A percentile compares a stretch with the other conserved stretches of the same genome.
Conservation (phyloP, 495 filamentous ascomycete genomes). For the Sphaerosporella brunnea region DNA sequence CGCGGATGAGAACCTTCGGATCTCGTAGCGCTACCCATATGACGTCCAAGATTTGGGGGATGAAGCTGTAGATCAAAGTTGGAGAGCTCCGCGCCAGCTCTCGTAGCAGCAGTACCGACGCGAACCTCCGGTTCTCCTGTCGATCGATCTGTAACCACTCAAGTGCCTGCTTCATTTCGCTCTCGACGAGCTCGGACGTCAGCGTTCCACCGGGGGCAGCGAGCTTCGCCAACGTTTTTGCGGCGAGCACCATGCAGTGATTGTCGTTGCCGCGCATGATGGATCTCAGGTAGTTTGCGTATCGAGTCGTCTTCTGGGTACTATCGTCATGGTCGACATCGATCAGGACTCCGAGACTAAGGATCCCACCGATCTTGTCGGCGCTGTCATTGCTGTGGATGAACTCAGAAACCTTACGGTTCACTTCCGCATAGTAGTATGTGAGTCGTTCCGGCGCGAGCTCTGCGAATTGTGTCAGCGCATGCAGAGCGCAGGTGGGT, state of each 20-base stretch:
- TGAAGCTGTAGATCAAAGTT: constrained; percentile 81
- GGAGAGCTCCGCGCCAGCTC: constrained; percentile 82
- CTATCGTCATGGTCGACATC: constrained; percentile 91
- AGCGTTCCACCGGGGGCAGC: constrained; percentile 84
- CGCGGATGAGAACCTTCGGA: constrained; percentile 71
- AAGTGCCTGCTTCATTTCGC: constrained; percentile 81
- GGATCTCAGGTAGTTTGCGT: constrained; percentile 71
- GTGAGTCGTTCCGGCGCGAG: constrained; percentile 45
- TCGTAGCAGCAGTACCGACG: constrained; percentile 72
- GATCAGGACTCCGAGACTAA: constrained; percentile 80
- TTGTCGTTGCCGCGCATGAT: constrained; percentile 79
- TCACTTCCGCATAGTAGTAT: constrained; percentile 48
- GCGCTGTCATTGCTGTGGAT: constrained; percentile 67
- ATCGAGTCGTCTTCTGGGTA: constrained; percentile 82
- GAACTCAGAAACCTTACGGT: constrained; percentile 46
- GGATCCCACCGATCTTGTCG: constrained; percentile 77
- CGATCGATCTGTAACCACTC: constrained; percentile 95
- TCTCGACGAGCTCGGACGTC: constrained; percentile 89
- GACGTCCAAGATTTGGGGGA: constrained; percentile 75
- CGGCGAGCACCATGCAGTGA: constrained; percentile 68
- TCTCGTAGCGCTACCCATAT: constrained; percentile 91
- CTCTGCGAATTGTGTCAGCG: constrained; percentile 31
- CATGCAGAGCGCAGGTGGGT: background rate
- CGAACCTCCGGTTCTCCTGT: constrained; percentile 77
- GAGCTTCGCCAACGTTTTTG: constrained; percentile 69